Evolutionary conservation across 345 rosid genomes (phyloP).

Genomic region (Citrus cavaleriei): DNA sequence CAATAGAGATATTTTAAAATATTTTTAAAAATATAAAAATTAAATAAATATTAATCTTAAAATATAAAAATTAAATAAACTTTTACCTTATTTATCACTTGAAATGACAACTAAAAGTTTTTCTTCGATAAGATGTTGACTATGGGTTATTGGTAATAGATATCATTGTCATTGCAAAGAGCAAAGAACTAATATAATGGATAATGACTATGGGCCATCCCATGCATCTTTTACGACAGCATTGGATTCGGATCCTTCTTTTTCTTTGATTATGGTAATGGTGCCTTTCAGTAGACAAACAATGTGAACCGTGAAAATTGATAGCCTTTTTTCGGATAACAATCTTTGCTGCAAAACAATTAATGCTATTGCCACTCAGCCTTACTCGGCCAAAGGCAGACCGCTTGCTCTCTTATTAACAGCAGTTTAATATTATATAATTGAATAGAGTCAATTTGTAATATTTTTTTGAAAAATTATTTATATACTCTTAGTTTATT

Average conservation of each 20-base stretch:
- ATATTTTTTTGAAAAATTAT: too few species aligned
- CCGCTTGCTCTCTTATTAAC: too few species aligned
- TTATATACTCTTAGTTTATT: too few species aligned
- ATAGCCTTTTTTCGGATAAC: background rate
- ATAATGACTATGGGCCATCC: background rate
- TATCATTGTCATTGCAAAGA: background rate
- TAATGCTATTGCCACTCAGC: too few species aligned
- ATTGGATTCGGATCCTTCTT: background rate
- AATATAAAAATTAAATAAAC: accelerated
- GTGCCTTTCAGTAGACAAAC: background rate
- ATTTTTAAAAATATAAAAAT: too few species aligned
- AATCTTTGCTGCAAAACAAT: background rate
- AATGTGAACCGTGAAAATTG: background rate
- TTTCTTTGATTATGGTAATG: background rate
- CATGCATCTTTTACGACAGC: background rate
- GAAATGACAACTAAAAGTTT: background rate
- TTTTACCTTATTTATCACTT: too few species aligned
- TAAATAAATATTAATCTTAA: too few species aligned
- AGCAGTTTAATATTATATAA: too few species aligned
- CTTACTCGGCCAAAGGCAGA: too few species aligned
- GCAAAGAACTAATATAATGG: background rate
- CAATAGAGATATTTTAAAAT: accelerated
- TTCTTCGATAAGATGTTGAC: background rate
- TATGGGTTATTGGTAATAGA: background rate
- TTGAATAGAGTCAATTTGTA: too few species aligned